Evolutionary conservation across 192 early-diverging fungal species (phyloP).

Genomic region (Linnemannia schmuckeri): DNA sequence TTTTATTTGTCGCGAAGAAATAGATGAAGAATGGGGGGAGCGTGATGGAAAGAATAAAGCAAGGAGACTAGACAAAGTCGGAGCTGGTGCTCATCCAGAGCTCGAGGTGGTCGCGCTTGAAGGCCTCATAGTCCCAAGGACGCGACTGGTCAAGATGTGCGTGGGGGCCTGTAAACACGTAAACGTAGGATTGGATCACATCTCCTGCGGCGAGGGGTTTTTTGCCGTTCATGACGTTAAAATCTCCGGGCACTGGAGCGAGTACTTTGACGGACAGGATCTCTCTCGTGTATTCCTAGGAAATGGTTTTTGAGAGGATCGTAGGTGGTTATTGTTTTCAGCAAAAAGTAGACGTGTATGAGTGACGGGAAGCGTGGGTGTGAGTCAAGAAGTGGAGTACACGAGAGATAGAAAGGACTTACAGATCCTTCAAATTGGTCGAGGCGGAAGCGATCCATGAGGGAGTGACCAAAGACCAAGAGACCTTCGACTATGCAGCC

Average conservation of each 20-base stretch:
- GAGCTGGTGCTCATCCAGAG: constrained; percentile 29
- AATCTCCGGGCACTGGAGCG: constrained; percentile 24
- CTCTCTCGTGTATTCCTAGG: constrained; percentile 42
- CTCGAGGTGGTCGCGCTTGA: constrained; percentile 28
- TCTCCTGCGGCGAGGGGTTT: constrained; percentile 23
- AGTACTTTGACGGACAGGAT: constrained; percentile 27
- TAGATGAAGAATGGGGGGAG: neutral
- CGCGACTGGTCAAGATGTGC: constrained; percentile 19
- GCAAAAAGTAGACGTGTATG: too few species aligned
- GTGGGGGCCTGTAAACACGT: constrained; percentile 39
- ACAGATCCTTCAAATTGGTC: constrained; percentile 51
- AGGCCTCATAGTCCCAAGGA: constrained; percentile 45
- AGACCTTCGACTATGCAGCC: constrained; percentile 28
- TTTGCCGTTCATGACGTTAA: constrained; percentile 5
- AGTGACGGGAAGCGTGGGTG: too few species aligned
- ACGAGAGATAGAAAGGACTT: neutral
- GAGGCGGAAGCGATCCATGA: constrained; percentile 38
- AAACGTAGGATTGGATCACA: constrained; percentile 33
- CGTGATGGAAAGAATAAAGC: neutral
- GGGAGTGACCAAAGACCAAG: constrained; percentile 41
- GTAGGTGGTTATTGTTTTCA: neutral
- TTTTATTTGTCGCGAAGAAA: neutral
- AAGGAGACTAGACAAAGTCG: constrained; percentile 19
- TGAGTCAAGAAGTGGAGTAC: too few species aligned
- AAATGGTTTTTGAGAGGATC: neutral